phyloP scores from a whole-genome alignment of 2,329 filamentous ascomycete genomes.

The Fusarium caatingaense region DNA sequence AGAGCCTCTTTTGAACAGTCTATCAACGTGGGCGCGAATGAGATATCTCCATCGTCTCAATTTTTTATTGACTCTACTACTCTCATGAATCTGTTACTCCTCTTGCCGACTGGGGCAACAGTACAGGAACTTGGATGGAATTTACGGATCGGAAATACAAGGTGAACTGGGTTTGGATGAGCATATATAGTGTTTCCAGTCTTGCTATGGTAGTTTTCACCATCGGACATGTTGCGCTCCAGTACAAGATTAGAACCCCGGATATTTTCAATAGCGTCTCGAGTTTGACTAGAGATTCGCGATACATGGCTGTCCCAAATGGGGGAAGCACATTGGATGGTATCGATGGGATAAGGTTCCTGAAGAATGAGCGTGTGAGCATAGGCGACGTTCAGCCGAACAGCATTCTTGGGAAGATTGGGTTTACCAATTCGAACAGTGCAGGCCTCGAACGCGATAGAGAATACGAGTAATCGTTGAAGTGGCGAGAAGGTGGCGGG shows the following conservation, averaged over 20 bases:
- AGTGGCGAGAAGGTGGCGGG: not conserved
- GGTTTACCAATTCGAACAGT: not conserved
- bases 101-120: not conserved
- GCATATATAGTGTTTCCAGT: not conserved
- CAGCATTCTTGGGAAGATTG: not conserved
- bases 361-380: not conserved
- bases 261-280: not conserved
- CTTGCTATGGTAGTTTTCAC: not conserved
- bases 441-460: not conserved
- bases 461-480: not conserved
- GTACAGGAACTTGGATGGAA: not conserved
- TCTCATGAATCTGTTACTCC: not conserved
- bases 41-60: not conserved
- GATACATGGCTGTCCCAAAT: not conserved
- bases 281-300: not conserved
- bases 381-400: not conserved
- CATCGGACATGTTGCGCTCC: not conserved
- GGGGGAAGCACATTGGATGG: not conserved
- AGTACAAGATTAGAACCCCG: not conserved
- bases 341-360: accelerated
- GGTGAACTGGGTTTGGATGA: not conserved
- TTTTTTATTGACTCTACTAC: not conserved
- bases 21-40: not conserved
- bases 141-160: not conserved
- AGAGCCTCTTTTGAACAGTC: not conserved